Base-by-base conservation (phyloP, 192 early-diverging fungal species). In the Kickxella alabastrina region DNA sequence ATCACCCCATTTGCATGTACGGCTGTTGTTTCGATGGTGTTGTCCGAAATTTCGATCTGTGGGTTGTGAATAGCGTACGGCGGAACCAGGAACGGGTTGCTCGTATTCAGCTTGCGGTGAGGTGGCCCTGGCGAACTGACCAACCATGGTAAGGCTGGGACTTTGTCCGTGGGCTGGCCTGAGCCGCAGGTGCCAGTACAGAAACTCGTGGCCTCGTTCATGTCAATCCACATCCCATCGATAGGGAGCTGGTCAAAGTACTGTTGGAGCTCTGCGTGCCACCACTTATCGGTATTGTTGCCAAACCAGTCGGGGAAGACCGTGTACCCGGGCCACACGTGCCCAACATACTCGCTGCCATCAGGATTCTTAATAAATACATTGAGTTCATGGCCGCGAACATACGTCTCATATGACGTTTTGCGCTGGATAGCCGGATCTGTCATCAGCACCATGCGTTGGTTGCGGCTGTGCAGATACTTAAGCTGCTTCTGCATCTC, bases 211-310 rank as follows among this genome's bases (percentile, higher is more conserved):
- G 83, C 71, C 56, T 85, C 85, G 61, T 86, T 86, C 85, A 86
- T 86, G 49, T 86, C 85, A 26, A 86, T 82, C 85, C 85, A 86
- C 25, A 85, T 62, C 34, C 79, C 70, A 47, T 81, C 83, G 15
- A 83, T 73, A 1, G 68, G 52, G 7, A 71, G 61, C 32, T 42
- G 22, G 36, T 56, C 62, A 51, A 64, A 52, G 27, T 48, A 71
- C 19, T 52, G 68, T 22, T 14, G 6, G 7, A 86, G 54, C 54
- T 79, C 80, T 4, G 60, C 62, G 13, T 49, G 41, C 63, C 79
- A 84, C 65, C 82, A 81, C 6, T 50, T 27, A 8, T 75, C 62
- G 2, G 62, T 66, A 21, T 83, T 82, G 12, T 58, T 52, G 38
- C 77, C 75, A 52, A 82, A 80, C 62, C 80, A 86, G 59, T 86